These are phyloP conservation scores for Niveomyces coronatus DNA, from an alignment of 2,329 filamentous ascomycete species.

Conservation along the genomic window DNA sequence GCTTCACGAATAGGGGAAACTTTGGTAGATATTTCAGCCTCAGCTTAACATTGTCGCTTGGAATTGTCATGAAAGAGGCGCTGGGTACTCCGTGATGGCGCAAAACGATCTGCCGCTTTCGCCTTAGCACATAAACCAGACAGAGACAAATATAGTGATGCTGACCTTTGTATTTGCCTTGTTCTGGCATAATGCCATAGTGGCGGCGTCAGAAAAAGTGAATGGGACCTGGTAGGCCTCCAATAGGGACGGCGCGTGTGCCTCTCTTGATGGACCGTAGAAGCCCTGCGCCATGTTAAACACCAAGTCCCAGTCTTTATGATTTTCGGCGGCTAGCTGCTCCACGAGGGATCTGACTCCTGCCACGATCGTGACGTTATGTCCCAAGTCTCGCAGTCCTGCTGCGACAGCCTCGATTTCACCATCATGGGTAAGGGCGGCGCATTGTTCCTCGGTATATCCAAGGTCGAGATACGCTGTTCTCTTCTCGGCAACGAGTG, in stretches of 20 bases:
- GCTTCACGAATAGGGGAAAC: slow-evolving; percentile 10
- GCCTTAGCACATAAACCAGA: neutral
- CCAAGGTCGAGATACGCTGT: slow-evolving; percentile 5
- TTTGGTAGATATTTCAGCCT: neutral
- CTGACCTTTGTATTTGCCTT: slow-evolving; percentile 9
- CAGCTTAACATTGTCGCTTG: neutral
- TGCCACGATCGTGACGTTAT: slow-evolving; percentile 6
- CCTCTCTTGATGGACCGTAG: slow-evolving; percentile 4
- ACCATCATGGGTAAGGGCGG: slow-evolving; percentile 6
- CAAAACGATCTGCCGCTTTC: slow-evolving; percentile 3
- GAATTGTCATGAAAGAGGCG: slow-evolving; percentile 6
- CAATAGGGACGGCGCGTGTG: slow-evolving; percentile 7
- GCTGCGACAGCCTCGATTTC: slow-evolving; percentile 7
- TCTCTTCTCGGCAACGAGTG: neutral
- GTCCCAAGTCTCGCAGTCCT: slow-evolving; percentile 4
- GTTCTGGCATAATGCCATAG: slow-evolving; percentile 10
- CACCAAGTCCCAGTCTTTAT: slow-evolving; percentile 7
- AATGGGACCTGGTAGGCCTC: slow-evolving; percentile 7
- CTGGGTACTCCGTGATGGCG: slow-evolving; percentile 6
- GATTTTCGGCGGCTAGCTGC: neutral
- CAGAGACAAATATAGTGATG: neutral
- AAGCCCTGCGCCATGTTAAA: slow-evolving; percentile 10
- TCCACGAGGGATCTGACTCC: slow-evolving; percentile 4
- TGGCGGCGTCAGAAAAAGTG: slow-evolving; percentile 8
- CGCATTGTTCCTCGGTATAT: slow-evolving; percentile 5